Evolutionary conservation across 345 rosid genomes (phyloP).

Genomic region (Cochlearia excelsa): DNA sequence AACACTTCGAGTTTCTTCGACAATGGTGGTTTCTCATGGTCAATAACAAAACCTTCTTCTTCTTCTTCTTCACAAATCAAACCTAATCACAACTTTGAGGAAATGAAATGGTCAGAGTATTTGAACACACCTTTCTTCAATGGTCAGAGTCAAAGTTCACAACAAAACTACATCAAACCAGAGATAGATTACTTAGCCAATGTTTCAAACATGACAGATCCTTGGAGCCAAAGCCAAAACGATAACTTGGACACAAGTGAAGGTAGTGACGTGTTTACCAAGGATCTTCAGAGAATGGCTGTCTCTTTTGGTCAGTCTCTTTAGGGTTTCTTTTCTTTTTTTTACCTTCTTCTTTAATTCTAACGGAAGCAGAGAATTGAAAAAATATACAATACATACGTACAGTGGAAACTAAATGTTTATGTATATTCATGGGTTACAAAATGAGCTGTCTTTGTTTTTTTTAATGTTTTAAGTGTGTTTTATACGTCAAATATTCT

Average conservation of each 20-base stretch:
- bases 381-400: conserved; percentile 26
- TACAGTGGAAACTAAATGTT: conserved; percentile 26
- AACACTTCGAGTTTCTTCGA: conserved; percentile 20
- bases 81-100: conserved; percentile 31
- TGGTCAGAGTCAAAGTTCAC: conserved; percentile 36
- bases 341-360: not conserved
- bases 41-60: conserved; percentile 29
- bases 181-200: conserved; percentile 31
- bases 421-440: conserved; percentile 31
- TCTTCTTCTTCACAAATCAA: conserved; percentile 20
- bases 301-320: conserved; percentile 39
- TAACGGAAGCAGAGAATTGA: conserved; percentile 31
- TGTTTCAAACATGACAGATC: conserved; percentile 32
- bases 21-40: conserved; percentile 33
- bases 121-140: conserved; percentile 33
- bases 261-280: conserved; percentile 36
- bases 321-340: conserved; percentile 8
- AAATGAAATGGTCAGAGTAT: conserved; percentile 38
- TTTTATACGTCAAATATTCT: conserved; percentile 32
- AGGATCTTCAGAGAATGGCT: conserved; percentile 39
- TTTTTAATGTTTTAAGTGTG: conserved; percentile 28
- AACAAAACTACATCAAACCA: conserved; percentile 30
- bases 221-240: conserved; percentile 34
- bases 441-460: conserved; percentile 23
- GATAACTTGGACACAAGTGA: conserved; percentile 28